A percentile compares a stretch with the other conserved stretches of the same genome.
Evolutionary conservation across 495 filamentous ascomycete genomes (phyloP).

Genomic region (Penicillium fimorum): DNA sequence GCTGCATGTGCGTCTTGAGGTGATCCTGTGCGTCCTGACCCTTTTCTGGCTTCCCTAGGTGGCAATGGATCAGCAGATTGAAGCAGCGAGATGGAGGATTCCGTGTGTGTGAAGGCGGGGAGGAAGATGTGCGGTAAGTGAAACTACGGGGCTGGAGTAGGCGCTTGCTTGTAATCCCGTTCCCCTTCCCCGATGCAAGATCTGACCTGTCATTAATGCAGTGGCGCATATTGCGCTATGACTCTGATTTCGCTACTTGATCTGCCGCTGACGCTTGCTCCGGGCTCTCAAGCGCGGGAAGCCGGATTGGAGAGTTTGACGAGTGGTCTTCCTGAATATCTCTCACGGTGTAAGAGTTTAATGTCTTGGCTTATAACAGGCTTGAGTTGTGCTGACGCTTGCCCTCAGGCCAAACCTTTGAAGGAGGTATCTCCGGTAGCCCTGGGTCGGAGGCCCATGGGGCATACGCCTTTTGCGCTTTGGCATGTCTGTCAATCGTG

Average conservation of each 20-base stretch:
- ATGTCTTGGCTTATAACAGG: background rate
- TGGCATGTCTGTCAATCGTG: conserved; percentile 82
- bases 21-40: conserved; percentile 26
- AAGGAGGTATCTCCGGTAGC: conserved; percentile 83
- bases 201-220: conserved; percentile 30
- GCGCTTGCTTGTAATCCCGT: background rate
- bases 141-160: background rate
- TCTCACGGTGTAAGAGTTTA: conserved; percentile 68
- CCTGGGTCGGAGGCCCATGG: conserved; percentile 90
- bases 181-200: conserved; percentile 11
- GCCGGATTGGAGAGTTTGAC: conserved; percentile 54
- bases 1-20: conserved; percentile 8
- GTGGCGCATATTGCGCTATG: conserved; percentile 87
- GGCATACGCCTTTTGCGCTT: conserved; percentile 91
- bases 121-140: conserved; percentile 83
- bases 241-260: conserved; percentile 78
- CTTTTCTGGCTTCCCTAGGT: conserved; percentile 41
- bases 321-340: conserved; percentile 71
- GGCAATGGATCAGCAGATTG: conserved; percentile 79
- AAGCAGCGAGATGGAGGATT: conserved; percentile 88
- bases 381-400: conserved; percentile 16
- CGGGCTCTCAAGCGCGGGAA: conserved; percentile 52
- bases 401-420: conserved; percentile 79
- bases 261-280: conserved; percentile 73
- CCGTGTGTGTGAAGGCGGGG: conserved; percentile 72